These are phyloP conservation scores for Pezizomycotina sp. DNA, from an alignment of 2,329 filamentous ascomycete species.

Conservation along the genomic window DNA sequence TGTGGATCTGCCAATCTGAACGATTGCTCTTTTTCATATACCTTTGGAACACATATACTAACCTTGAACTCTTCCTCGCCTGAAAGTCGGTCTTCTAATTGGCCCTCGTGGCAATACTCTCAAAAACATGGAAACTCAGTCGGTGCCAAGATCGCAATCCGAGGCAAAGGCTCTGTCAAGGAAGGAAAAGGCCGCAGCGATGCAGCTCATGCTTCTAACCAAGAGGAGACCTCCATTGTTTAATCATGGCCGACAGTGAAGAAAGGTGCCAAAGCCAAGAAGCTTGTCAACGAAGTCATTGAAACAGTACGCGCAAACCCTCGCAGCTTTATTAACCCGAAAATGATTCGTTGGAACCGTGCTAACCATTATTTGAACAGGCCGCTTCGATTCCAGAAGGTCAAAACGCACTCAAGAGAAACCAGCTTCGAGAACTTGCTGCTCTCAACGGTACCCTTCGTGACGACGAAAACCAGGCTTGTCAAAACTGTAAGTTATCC, in stretches of 20 bases:
- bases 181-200: slow-evolving; percentile 98
- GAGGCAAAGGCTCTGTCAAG: slow-evolving; percentile 98
- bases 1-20: slow-evolving; percentile 11
- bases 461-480: slow-evolving; percentile 97
- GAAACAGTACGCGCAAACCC: slow-evolving; percentile 60
- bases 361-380: slow-evolving; percentile 36
- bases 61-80: slow-evolving; percentile 78
- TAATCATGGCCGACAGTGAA: slow-evolving; percentile 99
- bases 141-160: slow-evolving; percentile 96
- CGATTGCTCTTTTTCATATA: slow-evolving; percentile 10
- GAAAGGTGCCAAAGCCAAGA: slow-evolving; percentile 99
- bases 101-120: slow-evolving; percentile 98
- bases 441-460: slow-evolving; percentile 96
- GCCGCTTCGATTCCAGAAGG: slow-evolving; percentile 96
- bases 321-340: neutral
- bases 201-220: slow-evolving; percentile 97
- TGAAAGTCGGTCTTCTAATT: slow-evolving; percentile 99
- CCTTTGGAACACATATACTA: slow-evolving; percentile 13
- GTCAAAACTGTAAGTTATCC: slow-evolving; percentile 62
- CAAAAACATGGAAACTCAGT: slow-evolving; percentile 99
- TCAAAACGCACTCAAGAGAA: slow-evolving; percentile 96
- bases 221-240: slow-evolving; percentile 98
- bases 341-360: neutral
- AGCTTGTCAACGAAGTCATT: slow-evolving; percentile 94
- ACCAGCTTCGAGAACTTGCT: slow-evolving; percentile 92